Evolutionary conservation across 2,329 filamentous ascomycete genomes (phyloP), one percentile per base, ranked within the genome.

Genomic region (Alternaria brassicae): DNA sequence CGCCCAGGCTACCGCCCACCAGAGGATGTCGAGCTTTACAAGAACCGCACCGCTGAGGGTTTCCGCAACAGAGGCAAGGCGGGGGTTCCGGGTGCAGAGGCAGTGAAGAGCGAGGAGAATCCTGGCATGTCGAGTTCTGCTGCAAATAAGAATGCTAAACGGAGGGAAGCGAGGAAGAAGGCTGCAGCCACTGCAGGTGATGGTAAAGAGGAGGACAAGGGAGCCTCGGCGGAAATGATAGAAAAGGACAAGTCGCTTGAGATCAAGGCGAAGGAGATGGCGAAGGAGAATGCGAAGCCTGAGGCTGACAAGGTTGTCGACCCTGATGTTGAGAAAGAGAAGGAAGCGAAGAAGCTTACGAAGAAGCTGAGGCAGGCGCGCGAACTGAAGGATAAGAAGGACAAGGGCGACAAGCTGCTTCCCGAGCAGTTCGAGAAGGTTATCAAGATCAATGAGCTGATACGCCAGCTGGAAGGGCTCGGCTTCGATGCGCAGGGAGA

Each of bases 361-460:
- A 99, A 99, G 84, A 99, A 98, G 80, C 82, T 99, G 60, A 91
- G 94, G 72, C 95, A 99, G 77, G 94, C 95, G 4, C 90, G 89
- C 68, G 95, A 98, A 2, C 83, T 99, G 53, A 90, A 92, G 75
- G 89, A 89, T 71, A 97, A 97, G 84, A 96, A 96, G 78, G 91
- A 96, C 23, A 89, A 88, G 56, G 95, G 95, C 19, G 90, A 92
- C 74, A 84, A 87, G 4, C 80, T 99, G 61, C 83, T 98, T 25
- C 94, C 93, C 0, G 95, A 99, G 81, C 95, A 99, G 81, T 90
- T 98, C 65, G 93, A 94, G 69, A 99, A 99, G 81, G 92, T 99
- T 55, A 96, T 97, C 77, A 96, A 95, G 79, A 97, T 99, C 76
- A 92, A 92, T 63, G 95, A 99, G 81, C 85, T 99, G 50, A 89